Conservation (phyloP, 306 rosid genomes). For the Corylus heterophylla region DNA sequence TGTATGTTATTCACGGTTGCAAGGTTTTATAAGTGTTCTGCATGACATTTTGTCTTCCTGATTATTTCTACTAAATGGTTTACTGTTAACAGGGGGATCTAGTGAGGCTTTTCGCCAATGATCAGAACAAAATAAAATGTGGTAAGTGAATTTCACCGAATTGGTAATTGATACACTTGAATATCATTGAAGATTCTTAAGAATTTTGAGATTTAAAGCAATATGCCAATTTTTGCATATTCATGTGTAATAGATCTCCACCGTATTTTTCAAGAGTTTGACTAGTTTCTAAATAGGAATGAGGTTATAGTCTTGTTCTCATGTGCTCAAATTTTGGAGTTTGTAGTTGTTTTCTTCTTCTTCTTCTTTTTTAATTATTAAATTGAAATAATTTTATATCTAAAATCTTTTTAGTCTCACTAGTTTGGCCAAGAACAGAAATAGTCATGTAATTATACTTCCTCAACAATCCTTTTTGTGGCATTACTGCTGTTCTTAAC, state of each 20-base stretch:
- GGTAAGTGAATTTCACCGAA: slow-evolving; percentile 50
- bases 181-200: background rate
- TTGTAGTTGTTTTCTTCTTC: too few species aligned
- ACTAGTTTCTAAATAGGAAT: background rate
- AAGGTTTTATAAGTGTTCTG: too few species aligned
- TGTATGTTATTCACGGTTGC: background rate
- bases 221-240: background rate
- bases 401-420: too few species aligned
- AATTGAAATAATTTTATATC: too few species aligned
- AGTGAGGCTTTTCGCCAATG: slow-evolving; percentile 87
- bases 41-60: background rate
- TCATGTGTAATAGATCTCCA: background rate
- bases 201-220: background rate
- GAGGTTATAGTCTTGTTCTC: too few species aligned
- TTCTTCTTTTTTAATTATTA: too few species aligned
- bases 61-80: slow-evolving; percentile 19
- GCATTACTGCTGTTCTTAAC: background rate
- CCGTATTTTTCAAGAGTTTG: background rate
- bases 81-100: slow-evolving; percentile 79
- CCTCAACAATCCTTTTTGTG: background rate
- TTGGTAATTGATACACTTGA: background rate
- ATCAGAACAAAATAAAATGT: slow-evolving; percentile 85
- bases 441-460: background rate
- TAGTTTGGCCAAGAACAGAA: too few species aligned
- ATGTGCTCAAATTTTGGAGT: too few species aligned